Evolutionary conservation across 106 monocot species (phyloP).

Genomic region (Acorus gramineus): DNA sequence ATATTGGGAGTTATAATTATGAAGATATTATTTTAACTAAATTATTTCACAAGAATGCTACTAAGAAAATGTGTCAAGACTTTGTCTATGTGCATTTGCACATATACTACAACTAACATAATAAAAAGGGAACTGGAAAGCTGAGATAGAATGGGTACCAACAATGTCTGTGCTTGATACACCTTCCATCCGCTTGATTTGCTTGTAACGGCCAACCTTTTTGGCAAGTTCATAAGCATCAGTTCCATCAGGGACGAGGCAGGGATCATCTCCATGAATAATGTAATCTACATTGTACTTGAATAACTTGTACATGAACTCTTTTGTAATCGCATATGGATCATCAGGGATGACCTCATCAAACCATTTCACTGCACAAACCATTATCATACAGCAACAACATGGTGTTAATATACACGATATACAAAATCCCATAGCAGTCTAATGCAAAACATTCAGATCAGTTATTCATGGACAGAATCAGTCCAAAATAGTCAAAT

Average conservation of each 20-base stretch:
- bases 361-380: slow-evolving; percentile 75
- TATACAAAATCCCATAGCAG: too few relatives aligned
- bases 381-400: slow-evolving; percentile 44
- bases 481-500: too few relatives aligned
- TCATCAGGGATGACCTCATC: slow-evolving; percentile 78
- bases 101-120: too few relatives aligned
- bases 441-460: slow-evolving; percentile 1
- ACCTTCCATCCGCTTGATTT: slow-evolving; percentile 82
- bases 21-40: too few relatives aligned
- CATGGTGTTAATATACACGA: too few relatives aligned
- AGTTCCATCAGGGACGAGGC: slow-evolving; percentile 69
- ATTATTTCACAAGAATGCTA: too few relatives aligned
- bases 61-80: too few relatives aligned
- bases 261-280: slow-evolving; percentile 91
- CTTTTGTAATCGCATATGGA: slow-evolving; percentile 65
- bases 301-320: slow-evolving; percentile 72
- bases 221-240: slow-evolving; percentile 85
- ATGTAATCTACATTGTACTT: slow-evolving; percentile 73
- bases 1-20: too few relatives aligned
- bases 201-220: slow-evolving; percentile 77
- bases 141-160: too few relatives aligned
- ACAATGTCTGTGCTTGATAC: slow-evolving; percentile 89
- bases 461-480: not conserved
- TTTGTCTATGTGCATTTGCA: too few relatives aligned
- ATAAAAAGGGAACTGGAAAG: too few relatives aligned